Evolutionary conservation across 176 grass and related monocot genomes (phyloP), one percentile per base, ranked within the genome.

Genomic region (Bolboschoenus planiculmis): DNA sequence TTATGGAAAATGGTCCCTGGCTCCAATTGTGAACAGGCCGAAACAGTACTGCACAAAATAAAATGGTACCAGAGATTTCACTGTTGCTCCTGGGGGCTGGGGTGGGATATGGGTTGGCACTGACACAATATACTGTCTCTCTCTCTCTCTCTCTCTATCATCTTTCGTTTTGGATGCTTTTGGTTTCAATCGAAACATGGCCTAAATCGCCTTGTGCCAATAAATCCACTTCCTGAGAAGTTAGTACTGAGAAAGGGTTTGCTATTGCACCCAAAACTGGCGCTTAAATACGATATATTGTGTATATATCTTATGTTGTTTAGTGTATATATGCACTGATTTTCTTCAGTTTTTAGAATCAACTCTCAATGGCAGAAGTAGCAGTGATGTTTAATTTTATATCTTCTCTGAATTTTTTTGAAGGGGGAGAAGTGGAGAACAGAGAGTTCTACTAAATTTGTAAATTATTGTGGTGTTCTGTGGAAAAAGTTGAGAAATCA

Each of bases 21-120:
- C 58, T 61, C 18, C 50, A 53, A n/a, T 53, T 53, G 31, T 67
- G 42, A 74, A 47, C 11, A 74, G 68, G 11, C 40, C 40, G 11
- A 47, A 74, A 74, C 40, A 74, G 68, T 74, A 74, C 23, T 47
- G 40, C 68, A 47, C 68, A 74, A 74, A 74, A 74, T 74, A 74
- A 74, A 74, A 74, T 47, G 68, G 68, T 74, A 74, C 68, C 68
- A 74, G 68, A 10, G 18, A 37, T 44, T 74, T 47, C 30, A 47
- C 68, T 74, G 68, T 46, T 74, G 68, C 68, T 74, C 68, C 68
- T 74, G 40, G 42, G 68, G 68, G 40, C 68, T 74, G 68, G 68
- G 68, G 68, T 46, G 68, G 10, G 68, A 74, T 46, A 74, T 74
- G 68, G 68, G 68, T 74, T 74, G 68, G 68, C 68, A 74, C 68